Evolutionary conservation across 805 yeast genomes (phyloP), one percentile per base, ranked within the genome.

Genomic region (Candida boleticola): DNA sequence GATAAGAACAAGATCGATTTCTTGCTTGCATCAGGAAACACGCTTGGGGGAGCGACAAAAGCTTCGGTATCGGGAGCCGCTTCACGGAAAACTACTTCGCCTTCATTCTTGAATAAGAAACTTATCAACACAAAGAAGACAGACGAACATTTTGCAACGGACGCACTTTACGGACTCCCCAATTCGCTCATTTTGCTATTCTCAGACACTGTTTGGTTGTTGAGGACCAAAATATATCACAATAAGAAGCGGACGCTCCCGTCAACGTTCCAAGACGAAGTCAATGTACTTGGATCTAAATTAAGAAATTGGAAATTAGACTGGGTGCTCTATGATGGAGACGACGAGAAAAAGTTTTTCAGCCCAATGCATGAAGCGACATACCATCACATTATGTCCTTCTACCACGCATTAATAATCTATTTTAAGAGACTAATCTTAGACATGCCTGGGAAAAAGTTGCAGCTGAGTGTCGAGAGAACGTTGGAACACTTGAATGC

Each of bases 81-180:
- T 13, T 19, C 46, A 23, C 43, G 29, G 9, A 51, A 47, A 31
- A 48, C 48, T 29, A 50, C 70, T 1, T 59, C 73, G 5, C 75
- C 74, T 3, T 54, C 62, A 38, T 71, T 71, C 50, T 67, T 67
- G 10, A 63, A 71, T 50, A 68, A 67, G 47, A 67, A 65, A 48
- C 55, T 68, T 41, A 66, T 70, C 43, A 71, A 69, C 43, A 65
- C 73, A 22, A 78, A 75, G 50, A 63, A 73, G 29, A 77, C 76
- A 43, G 79, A 77, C 53, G 78, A 79, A 47, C 71, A 77, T 40
- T 71, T 83, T 47, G 82, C 89, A 6, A 82, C 90, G 1, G 95
- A 85, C 59, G 86, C 90, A 0, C 67, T 88, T 38, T 88, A 86
- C 57, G 96, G 96, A 0, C 66, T 89, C 42, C 96, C 96, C 5